Percentiles rank a stretch among this genome's conserved stretches.
Evolutionary conservation across 2,329 filamentous ascomycete genomes (phyloP).

Genomic region (Ophiosphaerella herpotricha): DNA sequence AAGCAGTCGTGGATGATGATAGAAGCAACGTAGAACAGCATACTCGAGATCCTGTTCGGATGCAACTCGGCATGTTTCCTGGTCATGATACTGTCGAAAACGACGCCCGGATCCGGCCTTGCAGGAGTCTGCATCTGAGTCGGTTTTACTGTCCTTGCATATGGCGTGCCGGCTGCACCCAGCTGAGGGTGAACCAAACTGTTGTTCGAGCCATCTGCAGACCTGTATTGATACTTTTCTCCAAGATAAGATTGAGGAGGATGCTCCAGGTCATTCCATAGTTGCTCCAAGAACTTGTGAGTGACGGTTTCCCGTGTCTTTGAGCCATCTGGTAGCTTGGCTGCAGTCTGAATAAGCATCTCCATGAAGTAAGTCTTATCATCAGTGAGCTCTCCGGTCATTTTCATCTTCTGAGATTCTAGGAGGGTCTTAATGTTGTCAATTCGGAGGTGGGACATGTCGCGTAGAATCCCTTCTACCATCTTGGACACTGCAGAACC

Average conservation of each 20-base stretch:
- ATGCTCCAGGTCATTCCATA: conserved; percentile 56
- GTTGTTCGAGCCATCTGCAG: conserved; percentile 56
- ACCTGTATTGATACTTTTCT: conserved; percentile 52
- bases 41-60: conserved; percentile 72
- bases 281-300: conserved; percentile 49
- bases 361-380: conserved; percentile 69
- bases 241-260: conserved; percentile 53
- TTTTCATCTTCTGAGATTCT: conserved; percentile 41
- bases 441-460: conserved; percentile 40
- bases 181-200: conserved; percentile 67
- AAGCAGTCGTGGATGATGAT: conserved; percentile 69
- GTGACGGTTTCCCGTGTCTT: conserved; percentile 49
- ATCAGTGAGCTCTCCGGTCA: conserved; percentile 59
- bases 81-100: conserved; percentile 71
- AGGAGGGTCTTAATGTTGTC: conserved; percentile 45
- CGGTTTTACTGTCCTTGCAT: conserved; percentile 69
- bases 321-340: conserved; percentile 48
- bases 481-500: conserved; percentile 38
- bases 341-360: conserved; percentile 56
- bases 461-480: conserved; percentile 38
- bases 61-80: conserved; percentile 67
- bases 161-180: conserved; percentile 68
- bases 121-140: conserved; percentile 61
- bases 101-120: conserved; percentile 66
- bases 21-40: conserved; percentile 75